These are phyloP conservation scores for Ustilago shanxiensis DNA, from an alignment of 1,284 basidiomycete genomes.

Conservation along the genomic window DNA sequence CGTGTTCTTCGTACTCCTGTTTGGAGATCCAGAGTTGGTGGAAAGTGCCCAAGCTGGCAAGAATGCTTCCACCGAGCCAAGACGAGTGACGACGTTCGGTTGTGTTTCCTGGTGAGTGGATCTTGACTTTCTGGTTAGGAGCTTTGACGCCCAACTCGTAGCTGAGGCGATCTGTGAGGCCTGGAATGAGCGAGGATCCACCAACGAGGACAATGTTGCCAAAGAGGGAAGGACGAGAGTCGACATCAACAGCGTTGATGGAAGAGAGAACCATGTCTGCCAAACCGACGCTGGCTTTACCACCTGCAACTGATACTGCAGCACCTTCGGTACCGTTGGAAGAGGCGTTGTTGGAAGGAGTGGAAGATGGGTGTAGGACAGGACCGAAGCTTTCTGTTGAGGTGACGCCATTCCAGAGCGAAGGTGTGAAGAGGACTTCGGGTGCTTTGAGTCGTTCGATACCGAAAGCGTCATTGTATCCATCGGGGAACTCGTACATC, in stretches of 20 bases:
- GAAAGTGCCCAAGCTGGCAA: conserved; percentile 67
- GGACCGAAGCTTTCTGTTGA: conserved; percentile 34
- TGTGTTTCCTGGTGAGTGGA: conserved; percentile 68
- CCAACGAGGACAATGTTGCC: conserved; percentile 95
- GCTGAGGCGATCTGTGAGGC: conserved; percentile 86
- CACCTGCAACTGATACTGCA: conserved; percentile 15
- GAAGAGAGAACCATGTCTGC: conserved; percentile 79
- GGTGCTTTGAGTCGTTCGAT: conserved; percentile 85
- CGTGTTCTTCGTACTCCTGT: conserved; percentile 69
- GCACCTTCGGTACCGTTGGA: not conserved
- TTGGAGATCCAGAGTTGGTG: conserved; percentile 70
- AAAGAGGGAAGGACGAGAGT: conserved; percentile 88
- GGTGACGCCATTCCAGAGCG: conserved; percentile 73
- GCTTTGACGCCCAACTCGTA: conserved; percentile 83
- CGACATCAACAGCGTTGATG: conserved; percentile 87
- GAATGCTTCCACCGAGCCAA: conserved; percentile 67
- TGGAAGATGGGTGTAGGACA: conserved; percentile 26
- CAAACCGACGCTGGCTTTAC: conserved; percentile 35
- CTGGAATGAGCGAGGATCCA: conserved; percentile 86
- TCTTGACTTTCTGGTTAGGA: conserved; percentile 74
- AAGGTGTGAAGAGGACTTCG: conserved; percentile 89
- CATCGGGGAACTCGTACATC: conserved; percentile 93
- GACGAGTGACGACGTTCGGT: conserved; percentile 66
- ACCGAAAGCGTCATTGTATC: conserved; percentile 88
- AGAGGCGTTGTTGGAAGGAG: conserved; percentile 10